Evolutionary conservation across 2,329 filamentous ascomycete species (phyloP), one percentile per base, ranked within the genome.

Genomic region (Alternaria arborescens): DNA sequence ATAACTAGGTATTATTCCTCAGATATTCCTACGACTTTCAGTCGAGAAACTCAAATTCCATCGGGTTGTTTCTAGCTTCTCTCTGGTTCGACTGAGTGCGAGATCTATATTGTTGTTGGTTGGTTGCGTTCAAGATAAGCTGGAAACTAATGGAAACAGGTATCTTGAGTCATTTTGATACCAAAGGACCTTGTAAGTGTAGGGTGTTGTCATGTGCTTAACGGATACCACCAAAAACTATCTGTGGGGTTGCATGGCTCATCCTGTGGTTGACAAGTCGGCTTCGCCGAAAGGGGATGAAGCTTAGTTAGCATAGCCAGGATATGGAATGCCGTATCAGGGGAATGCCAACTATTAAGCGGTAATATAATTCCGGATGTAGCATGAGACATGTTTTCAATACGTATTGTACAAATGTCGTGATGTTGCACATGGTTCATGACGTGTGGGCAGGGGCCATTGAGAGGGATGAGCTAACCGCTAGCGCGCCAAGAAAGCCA

Each of bases 401-500:
- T 41, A 36, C 43, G 20, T 8, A 34, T 16, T 18, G 32, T 51
- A 52, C 22, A 24, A 7, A 24, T 36, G 14, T 30, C 24, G 28
- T 46, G 36, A 30, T 48, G 36, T 50, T 48, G 43, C 20, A 22
- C 24, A 38, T 48, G 20, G 8, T 12, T 41, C 32, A 40, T 47
- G 20, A 55, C 26, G 56, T 22, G 36, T 11, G 28, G 11, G 28
- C 28, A 30, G 41, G 28, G 32, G 24, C 50, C 41, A 43, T 22
- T 32, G 11, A 38, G 38, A 36, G 22, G 3, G n/a, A 40, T 18
- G 20, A 34, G 58, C 46, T 56, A 51, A 12, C 3, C 2, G 11
- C 38, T 62, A 62, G 60, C 55, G 60, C 18, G 60, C 60, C 60
- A 62, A 62, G 60, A 22, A 46, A 30, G 22, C 11, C 12, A 22